phyloP scores from a whole-genome alignment of 2,329 filamentous ascomycete species.

The Sphaerulina musiva region DNA sequence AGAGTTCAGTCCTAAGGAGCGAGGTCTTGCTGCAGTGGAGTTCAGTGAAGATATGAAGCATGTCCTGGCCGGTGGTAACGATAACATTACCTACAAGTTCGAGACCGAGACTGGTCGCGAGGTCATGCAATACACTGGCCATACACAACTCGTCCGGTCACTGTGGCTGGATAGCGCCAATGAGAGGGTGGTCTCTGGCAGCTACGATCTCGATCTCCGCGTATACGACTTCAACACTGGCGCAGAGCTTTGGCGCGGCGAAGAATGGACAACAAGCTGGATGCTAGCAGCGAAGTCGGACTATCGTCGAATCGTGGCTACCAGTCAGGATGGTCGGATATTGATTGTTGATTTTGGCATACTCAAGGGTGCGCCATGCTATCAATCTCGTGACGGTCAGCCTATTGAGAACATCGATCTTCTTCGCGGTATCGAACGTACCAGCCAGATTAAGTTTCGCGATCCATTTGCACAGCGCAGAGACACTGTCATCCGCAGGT shows the following conservation, averaged over 20 bases:
- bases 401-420: slow-evolving; percentile 47
- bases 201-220: slow-evolving; percentile 92
- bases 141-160: slow-evolving; percentile 78
- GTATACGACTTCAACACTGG: slow-evolving; percentile 85
- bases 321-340: slow-evolving; percentile 87
- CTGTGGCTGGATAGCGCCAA: slow-evolving; percentile 85
- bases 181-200: slow-evolving; percentile 79
- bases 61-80: slow-evolving; percentile 89
- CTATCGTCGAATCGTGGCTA: slow-evolving; percentile 88
- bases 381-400: slow-evolving; percentile 36
- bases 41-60: slow-evolving; percentile 93
- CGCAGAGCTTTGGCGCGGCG: slow-evolving; percentile 71
- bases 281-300: slow-evolving; percentile 94
- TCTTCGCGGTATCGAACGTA: slow-evolving; percentile 32
- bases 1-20: slow-evolving; percentile 83
- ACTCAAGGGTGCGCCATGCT: slow-evolving; percentile 24
- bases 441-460: slow-evolving; percentile 23
- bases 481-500: slow-evolving; percentile 7
- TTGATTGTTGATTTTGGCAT: slow-evolving; percentile 85
- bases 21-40: slow-evolving; percentile 90
- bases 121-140: slow-evolving; percentile 71
- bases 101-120: slow-evolving; percentile 85
- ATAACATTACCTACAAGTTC: slow-evolving; percentile 92
- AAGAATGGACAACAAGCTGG: slow-evolving; percentile 96
- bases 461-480: slow-evolving; percentile 16